Conservation (phyloP, 2,329 filamentous ascomycete genomes). For the Sporothrix euskadiensis region DNA sequence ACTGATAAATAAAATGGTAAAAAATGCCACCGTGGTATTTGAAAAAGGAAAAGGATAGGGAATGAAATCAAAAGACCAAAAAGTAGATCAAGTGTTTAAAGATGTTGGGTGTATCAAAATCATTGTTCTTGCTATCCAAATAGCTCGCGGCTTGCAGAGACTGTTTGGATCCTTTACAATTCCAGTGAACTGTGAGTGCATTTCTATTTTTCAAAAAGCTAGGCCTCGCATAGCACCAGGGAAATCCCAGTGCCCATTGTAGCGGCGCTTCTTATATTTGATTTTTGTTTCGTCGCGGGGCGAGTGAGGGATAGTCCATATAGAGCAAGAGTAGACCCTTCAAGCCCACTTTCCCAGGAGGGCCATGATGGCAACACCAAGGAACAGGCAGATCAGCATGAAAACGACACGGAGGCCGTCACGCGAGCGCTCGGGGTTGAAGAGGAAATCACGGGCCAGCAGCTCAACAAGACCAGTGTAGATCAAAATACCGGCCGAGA, state of each 20-base stretch:
- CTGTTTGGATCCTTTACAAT: not conserved
- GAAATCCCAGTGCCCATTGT: not conserved
- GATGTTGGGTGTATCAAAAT: not conserved
- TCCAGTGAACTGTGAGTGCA: not conserved
- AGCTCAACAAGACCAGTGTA: slow-evolving; percentile 96
- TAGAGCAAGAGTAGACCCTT: slow-evolving; percentile 29
- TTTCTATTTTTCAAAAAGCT: slow-evolving; percentile 13
- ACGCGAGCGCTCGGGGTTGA: slow-evolving; percentile 79
- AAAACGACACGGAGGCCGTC: slow-evolving; percentile 67
- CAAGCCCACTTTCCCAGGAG: slow-evolving; percentile 84
- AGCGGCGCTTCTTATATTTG: not conserved
- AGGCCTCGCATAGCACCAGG: not conserved
- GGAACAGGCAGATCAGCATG: slow-evolving; percentile 71
- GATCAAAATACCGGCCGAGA: slow-evolving; percentile 86
- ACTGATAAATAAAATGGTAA: not conserved
- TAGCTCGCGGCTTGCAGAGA: not conserved
- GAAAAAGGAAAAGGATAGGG: not conserved
- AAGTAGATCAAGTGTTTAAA: not conserved
- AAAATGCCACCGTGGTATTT: slow-evolving; percentile 12
- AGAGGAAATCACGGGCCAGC: slow-evolving; percentile 96
- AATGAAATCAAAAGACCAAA: not conserved
- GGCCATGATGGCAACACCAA: slow-evolving; percentile 79
- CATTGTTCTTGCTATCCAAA: not conserved
- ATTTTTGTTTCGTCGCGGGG: not conserved
- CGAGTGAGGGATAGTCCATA: not conserved